A percentile compares a stretch with the other conserved stretches of the same genome.
Evolutionary conservation across 139 green algal species (phyloP).

Genomic region (Parachlorella kessleri): DNA sequence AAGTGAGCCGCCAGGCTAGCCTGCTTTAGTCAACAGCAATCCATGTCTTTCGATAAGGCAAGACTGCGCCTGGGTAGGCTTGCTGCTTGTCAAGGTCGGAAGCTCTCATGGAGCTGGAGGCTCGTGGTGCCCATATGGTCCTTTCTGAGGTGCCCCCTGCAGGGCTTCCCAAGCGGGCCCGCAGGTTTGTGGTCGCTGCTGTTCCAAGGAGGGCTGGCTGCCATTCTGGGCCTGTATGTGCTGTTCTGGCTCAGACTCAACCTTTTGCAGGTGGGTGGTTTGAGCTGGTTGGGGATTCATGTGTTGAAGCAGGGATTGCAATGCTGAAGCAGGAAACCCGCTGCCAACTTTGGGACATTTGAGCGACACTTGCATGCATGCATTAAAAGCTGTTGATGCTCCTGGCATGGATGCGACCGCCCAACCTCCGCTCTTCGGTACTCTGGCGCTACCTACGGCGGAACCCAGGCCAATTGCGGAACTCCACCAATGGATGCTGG

Average conservation of each 20-base stretch:
- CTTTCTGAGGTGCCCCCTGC: neutral
- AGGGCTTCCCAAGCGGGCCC: conserved; percentile 21
- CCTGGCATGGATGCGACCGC: neutral
- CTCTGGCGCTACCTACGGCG: neutral
- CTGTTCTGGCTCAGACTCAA: conserved; percentile 49
- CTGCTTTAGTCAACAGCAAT: no score
- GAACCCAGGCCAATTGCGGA: neutral
- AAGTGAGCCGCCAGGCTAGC: neutral
- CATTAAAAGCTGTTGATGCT: neutral
- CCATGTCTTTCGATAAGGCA: no score
- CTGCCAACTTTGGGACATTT: neutral
- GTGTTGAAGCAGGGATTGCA: neutral
- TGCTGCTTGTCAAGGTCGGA: no score
- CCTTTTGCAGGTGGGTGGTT: conserved; percentile 25
- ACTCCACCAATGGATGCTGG: no score
- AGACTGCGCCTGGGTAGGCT: no score
- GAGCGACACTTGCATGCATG: neutral
- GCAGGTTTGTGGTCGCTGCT: neutral
- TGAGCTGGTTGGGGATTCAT: neutral
- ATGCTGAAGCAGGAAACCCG: neutral
- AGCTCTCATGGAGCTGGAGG: neutral
- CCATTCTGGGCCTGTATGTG: conserved; percentile 36
- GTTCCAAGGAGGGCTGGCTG: conserved; percentile 41
- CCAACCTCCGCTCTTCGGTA: neutral
- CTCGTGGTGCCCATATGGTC: neutral